These are phyloP conservation scores for Quercus rubra DNA, from an alignment of 306 rosid species.

Conservation along the genomic window DNA sequence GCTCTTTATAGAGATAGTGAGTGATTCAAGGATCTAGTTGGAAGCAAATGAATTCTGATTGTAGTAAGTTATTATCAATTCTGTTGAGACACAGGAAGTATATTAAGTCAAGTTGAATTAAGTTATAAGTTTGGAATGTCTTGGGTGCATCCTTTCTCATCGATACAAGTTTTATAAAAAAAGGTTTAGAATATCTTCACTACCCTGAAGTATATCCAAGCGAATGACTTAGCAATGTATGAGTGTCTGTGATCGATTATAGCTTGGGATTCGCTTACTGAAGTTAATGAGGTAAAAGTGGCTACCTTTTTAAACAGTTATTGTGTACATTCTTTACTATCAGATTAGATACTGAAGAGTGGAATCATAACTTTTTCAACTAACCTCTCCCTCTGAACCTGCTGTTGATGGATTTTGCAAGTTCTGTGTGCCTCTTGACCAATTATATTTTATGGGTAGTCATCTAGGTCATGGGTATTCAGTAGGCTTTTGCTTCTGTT, in stretches of 20 bases:
- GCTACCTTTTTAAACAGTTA: not conserved
- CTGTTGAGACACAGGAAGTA: not conserved
- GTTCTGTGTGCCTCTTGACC: not conserved
- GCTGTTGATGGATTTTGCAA: not conserved
- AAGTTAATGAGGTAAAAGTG: not conserved
- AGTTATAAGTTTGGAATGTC: no score
- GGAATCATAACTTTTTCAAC: no score
- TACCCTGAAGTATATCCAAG: not conserved
- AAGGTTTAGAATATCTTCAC: not conserved
- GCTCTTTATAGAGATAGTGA: not conserved
- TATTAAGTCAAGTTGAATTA: no score
- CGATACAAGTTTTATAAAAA: no score
- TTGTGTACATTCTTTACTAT: not conserved
- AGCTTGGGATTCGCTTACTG: not conserved
- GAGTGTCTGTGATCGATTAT: not conserved
- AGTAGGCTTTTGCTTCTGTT: not conserved
- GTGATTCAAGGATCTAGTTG: not conserved
- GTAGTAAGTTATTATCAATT: not conserved
- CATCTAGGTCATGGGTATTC: not conserved
- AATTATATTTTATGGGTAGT: not conserved
- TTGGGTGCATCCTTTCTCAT: no score
- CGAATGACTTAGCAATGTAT: not conserved
- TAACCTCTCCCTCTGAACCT: not conserved
- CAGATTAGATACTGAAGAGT: no score
- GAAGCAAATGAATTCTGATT: not conserved